These are phyloP conservation scores for Aureobasidium musti DNA, from an alignment of 2,329 filamentous ascomycete species.

Conservation along the genomic window DNA sequence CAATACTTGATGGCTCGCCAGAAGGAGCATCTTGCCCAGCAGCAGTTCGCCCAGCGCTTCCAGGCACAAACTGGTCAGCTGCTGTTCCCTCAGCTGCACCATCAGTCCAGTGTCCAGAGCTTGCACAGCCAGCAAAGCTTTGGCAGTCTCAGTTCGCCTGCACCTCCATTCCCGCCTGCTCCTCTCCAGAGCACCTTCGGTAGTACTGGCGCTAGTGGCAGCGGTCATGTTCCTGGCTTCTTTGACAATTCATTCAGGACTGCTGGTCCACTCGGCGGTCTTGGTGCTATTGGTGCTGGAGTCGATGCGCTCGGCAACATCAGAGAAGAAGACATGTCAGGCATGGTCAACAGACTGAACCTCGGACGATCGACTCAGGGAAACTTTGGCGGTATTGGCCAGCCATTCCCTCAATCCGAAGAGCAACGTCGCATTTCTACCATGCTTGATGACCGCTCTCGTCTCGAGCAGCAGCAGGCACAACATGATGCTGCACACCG, in stretches of 20 bases:
- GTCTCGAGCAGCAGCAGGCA: slow-evolving; percentile 63
- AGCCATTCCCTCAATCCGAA: slow-evolving; percentile 49
- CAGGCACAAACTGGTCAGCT: slow-evolving; percentile 60
- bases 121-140: slow-evolving; percentile 97
- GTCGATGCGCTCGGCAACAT: slow-evolving; percentile 49
- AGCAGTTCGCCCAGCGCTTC: slow-evolving; percentile 74
- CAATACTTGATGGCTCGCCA: slow-evolving; percentile 96
- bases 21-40: slow-evolving; percentile 86
- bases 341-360: slow-evolving; percentile 66
- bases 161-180: slow-evolving; percentile 57
- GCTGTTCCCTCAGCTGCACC: slow-evolving; percentile 69
- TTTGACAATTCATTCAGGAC: slow-evolving; percentile 63
- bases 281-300: slow-evolving; percentile 51
- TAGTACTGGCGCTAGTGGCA: slow-evolving; percentile 29
- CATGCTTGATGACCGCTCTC: slow-evolving; percentile 63
- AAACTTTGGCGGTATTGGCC: slow-evolving; percentile 51
- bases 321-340: slow-evolving; percentile 71
- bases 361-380: slow-evolving; percentile 52
- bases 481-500: slow-evolving; percentile 53
- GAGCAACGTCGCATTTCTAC: slow-evolving; percentile 57
- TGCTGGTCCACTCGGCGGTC: slow-evolving; percentile 39
- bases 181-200: slow-evolving; percentile 51
- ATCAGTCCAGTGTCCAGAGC: slow-evolving; percentile 93
- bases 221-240: slow-evolving; percentile 59
- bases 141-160: slow-evolving; percentile 86